Conservation (phyloP, 2,329 filamentous ascomycete species). For the Arthroderma sp. region DNA sequence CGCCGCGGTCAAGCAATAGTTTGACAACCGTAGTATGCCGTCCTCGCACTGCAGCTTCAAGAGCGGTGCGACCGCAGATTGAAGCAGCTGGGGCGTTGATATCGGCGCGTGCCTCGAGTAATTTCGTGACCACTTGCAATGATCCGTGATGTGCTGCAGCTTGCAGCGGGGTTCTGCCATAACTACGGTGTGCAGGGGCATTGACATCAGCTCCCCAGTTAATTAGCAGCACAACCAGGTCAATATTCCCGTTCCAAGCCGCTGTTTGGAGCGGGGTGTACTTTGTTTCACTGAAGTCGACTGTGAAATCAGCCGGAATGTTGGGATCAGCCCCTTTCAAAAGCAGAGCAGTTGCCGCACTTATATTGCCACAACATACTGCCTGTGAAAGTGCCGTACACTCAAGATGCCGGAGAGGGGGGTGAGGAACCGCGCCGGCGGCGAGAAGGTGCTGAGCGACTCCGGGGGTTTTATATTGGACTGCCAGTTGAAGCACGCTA, state of each 20-base stretch:
- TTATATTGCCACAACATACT: background rate
- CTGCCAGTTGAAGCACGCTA: slow-evolving; percentile 1
- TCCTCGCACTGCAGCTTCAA: slow-evolving; percentile 6
- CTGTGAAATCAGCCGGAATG: background rate
- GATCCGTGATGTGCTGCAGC: slow-evolving; percentile 17
- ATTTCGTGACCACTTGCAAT: background rate
- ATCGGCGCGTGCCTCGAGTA: background rate
- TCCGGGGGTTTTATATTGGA: slow-evolving; percentile 1
- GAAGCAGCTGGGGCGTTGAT: background rate
- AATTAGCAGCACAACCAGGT: slow-evolving; percentile 9
- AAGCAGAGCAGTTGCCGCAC: slow-evolving; percentile 1
- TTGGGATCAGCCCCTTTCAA: slow-evolving; percentile 1
- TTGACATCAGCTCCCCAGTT: slow-evolving; percentile 8
- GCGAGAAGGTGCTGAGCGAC: slow-evolving; percentile 5
- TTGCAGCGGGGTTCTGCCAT: slow-evolving; percentile 20
- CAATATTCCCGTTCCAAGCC: slow-evolving; percentile 5
- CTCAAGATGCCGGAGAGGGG: background rate
- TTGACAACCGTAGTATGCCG: slow-evolving; percentile 4
- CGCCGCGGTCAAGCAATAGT: slow-evolving; percentile 6
- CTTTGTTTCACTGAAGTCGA: background rate
- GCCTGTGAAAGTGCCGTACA: background rate
- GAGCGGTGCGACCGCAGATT: slow-evolving; percentile 1
- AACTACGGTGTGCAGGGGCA: slow-evolving; percentile 3
- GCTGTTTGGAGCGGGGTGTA: slow-evolving; percentile 9
- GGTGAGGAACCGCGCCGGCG: background rate